Evolutionary conservation across 495 filamentous ascomycete genomes (phyloP), one percentile per base, ranked within the genome.

Genomic region (Pyrenula aspistea): DNA sequence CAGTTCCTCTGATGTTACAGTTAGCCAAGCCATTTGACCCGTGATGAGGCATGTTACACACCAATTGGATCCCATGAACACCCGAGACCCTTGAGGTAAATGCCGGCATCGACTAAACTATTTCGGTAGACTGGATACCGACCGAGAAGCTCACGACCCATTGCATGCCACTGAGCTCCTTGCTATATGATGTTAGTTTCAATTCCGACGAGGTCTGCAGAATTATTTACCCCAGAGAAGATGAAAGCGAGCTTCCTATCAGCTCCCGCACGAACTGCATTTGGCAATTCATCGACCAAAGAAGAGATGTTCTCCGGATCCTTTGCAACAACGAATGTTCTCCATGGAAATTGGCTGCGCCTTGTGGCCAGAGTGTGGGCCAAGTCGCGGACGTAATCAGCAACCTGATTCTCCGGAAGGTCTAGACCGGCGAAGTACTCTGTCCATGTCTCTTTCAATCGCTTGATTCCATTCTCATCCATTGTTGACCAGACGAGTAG

Each of bases 101-200:
- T 58, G 19, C 67, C 59, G 2, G 61, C 58, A 10, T 62, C 60
- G 0, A 60, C 60, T 21, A 75, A 59, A 31, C 67, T 68, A 22
- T 64, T 24, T 1, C 22, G 22, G 48, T 71, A 75, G 2, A 64
- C 60, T 0, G 59, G 55, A 23, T 64, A 60, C n/a, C 55, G 12
- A 1, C 51, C 53, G 36, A 67, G 24, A 1, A 73, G 56, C 15
- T 66, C 58, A 8, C 53, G 42, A 10, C 70, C 70, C 70, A 73
- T 73, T 1, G 55, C 57, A 10, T 60, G 55, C 62, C 65, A 71
- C 25, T 73, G 70, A 8, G 66, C 70, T 23, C 70, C 70, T 53
- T 73, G 70, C 12, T 60, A 59, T n/a, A n/a, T n/a, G n/a, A n/a
- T n/a, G n/a, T n/a, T n/a, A n/a, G n/a, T n/a, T n/a, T n/a, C n/a